Conservation (phyloP, 148 eudicot species). For the Silene conica region DNA sequence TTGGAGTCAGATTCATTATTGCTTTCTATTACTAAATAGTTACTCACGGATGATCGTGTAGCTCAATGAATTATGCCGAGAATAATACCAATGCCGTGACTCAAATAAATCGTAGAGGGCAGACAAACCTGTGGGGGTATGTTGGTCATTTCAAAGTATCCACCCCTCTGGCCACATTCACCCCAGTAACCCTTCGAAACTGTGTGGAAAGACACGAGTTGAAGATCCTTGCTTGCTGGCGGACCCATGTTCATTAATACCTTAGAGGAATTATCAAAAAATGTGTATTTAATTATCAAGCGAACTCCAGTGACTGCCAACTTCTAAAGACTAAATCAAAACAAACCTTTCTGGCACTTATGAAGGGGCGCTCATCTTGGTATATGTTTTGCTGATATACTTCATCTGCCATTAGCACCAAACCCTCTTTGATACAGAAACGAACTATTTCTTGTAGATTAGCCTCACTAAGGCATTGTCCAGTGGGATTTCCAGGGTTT, state of each 20-base stretch:
- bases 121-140: slow-evolving; percentile 70
- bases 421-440: slow-evolving; percentile 71
- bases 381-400: slow-evolving; percentile 96
- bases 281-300: slow-evolving; percentile 6
- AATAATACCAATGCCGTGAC: too few species aligned
- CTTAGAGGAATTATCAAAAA: slow-evolving; percentile 29
- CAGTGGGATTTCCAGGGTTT: slow-evolving; percentile 99
- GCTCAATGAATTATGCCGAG: too few species aligned
- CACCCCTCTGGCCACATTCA: slow-evolving; percentile 98
- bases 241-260: slow-evolving; percentile 88
- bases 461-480: slow-evolving; percentile 90
- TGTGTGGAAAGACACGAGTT: slow-evolving; percentile 94
- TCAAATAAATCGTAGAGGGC: not conserved
- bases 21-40: too few species aligned
- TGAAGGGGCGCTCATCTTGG: slow-evolving; percentile 96
- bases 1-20: not conserved
- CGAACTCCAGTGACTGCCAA: not conserved
- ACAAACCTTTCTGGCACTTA: slow-evolving; percentile 86
- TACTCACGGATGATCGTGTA: too few species aligned
- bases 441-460: slow-evolving; percentile 69
- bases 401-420: slow-evolving; percentile 90
- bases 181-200: slow-evolving; percentile 97
- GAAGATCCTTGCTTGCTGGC: slow-evolving; percentile 73
- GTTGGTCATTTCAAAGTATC: slow-evolving; percentile 97
- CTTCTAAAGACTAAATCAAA: not conserved